Evolutionary conservation across 495 filamentous ascomycete genomes (phyloP), one percentile per base, ranked within the genome.

Genomic region (Annulohypoxylon maeteangense): DNA sequence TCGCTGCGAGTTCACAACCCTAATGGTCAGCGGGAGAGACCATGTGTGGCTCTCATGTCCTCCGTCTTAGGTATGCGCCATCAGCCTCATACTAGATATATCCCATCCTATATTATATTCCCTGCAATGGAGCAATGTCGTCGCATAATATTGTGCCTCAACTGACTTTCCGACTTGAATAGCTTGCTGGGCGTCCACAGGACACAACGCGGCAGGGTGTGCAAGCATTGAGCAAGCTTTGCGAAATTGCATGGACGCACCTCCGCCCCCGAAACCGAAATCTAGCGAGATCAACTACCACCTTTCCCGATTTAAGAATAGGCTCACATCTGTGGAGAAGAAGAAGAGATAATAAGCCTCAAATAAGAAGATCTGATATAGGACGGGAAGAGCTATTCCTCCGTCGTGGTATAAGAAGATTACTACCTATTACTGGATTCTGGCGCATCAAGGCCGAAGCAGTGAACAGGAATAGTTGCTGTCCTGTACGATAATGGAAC

Each of bases 281-380:
- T 90, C 87, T 84, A 97, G 91, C 83, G 91, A 89, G 61, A 95
- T 98, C 87, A 99, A 99, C 82, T 97, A 97, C 85, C 94, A 98
- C 80, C 81, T 99, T 40, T 87, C 87, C 74, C 87, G 95, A 67
- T 89, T 98, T 83, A 94, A 96, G 76, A 89, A 92, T 6, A 91
- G 90, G 76, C 90, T 99, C 32, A 87, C 86, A 44, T 87, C 87
- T 0, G 89, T 90, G 7, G 87, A 88, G 72, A 97, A 94, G 84
- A 89, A 88, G 82, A 88, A 89, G 75, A 81, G 53, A 67, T 75
- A 64, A 70, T 68, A 50, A 58, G n/a, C 1, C 32, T n/a, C 12
- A 47, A 31, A 16, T 25, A 1, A 20, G 20, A 48, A 16, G 47
- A 61, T 50, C 42, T 56, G 20, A 3, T 22, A 38, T 44, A 53